Conservation (phyloP, 2,329 filamentous ascomycete genomes). For the Sporothrix globosa region DNA sequence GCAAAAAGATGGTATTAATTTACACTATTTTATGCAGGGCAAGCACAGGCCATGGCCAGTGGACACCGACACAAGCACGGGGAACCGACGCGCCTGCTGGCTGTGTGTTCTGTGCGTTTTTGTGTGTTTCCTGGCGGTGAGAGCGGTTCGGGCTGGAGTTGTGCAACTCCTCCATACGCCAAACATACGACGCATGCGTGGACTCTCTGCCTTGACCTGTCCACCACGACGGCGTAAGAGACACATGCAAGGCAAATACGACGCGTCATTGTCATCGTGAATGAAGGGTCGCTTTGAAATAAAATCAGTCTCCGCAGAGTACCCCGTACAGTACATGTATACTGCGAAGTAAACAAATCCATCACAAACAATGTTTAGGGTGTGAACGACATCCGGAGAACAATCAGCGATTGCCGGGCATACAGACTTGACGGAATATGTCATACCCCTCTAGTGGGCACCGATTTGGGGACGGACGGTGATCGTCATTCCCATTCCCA, state of each 20-base stretch:
- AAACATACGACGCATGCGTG: no score
- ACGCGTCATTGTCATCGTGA: neutral
- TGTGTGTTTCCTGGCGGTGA: neutral
- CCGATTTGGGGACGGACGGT: neutral
- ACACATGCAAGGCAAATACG: neutral
- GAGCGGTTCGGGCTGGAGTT: neutral
- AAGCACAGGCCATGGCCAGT: neutral
- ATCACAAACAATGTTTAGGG: neutral
- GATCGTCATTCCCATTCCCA: conserved; percentile 30
- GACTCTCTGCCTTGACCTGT: no score
- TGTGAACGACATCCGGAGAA: no score
- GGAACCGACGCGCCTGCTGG: conserved; percentile 9
- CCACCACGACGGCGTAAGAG: no score
- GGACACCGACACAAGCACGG: neutral
- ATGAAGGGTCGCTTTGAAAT: no score
- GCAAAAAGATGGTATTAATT: neutral
- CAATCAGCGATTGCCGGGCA: neutral
- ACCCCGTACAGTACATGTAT: no score
- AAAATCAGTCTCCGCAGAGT: no score
- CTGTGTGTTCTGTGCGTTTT: conserved; percentile 11
- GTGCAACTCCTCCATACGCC: neutral
- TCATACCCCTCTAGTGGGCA: neutral
- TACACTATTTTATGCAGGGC: neutral
- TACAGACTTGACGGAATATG: neutral
- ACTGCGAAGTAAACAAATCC: neutral